Conservation (phyloP, 23 red algal species). For the Cyanidiococcus yangmingshanensis region DNA sequence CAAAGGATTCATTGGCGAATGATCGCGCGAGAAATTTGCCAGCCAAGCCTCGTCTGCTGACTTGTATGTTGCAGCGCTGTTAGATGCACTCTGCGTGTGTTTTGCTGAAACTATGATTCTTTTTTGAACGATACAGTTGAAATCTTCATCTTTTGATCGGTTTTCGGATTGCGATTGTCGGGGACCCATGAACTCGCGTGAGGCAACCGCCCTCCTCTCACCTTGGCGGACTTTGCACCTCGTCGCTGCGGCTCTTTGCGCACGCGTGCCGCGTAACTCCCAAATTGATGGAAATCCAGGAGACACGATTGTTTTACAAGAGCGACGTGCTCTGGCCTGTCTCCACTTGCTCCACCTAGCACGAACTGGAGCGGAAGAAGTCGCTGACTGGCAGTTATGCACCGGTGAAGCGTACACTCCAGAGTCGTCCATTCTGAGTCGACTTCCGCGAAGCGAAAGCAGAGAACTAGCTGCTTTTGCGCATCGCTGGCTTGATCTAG, state of each 20-base stretch:
- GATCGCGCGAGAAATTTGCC: no score
- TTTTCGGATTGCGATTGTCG: no score
- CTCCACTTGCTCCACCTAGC: not conserved
- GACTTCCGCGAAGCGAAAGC: not conserved
- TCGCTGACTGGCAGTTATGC: not conserved
- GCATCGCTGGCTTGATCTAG: not conserved
- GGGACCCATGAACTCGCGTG: not conserved
- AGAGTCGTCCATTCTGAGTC: not conserved
- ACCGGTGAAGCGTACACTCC: not conserved
- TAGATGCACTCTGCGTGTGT: no score
- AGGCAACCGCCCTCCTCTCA: not conserved
- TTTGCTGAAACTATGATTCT: no score
- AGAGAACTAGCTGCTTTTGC: not conserved
- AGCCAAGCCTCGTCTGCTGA: no score
- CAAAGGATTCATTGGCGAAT: no score
- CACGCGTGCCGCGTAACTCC: not conserved
- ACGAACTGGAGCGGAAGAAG: not conserved
- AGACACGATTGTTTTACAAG: not conserved
- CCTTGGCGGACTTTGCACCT: not conserved
- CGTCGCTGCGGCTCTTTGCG: constrained; percentile 7
- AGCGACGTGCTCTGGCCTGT: not conserved
- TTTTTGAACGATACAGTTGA: no score
- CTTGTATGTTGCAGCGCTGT: no score
- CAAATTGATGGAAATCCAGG: not conserved
- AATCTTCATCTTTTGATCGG: no score